phyloP scores from a whole-genome alignment of 305 asterid genomes.

The Stenogyne calaminthoides region DNA sequence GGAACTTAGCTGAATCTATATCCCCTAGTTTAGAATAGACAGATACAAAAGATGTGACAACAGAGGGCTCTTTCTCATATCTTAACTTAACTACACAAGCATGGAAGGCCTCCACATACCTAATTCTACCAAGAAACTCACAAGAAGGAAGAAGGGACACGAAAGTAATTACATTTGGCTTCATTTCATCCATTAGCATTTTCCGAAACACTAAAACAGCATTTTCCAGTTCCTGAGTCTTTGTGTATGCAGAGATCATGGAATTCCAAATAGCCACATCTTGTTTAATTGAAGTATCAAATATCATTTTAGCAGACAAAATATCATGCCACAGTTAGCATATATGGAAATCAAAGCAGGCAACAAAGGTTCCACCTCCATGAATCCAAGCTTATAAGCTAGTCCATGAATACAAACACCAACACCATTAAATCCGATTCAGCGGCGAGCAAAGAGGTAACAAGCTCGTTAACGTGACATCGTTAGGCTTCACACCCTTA shows the following conservation, averaged over 20 bases:
- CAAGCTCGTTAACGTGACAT: conserved; percentile 55
- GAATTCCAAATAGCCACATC: conserved; percentile 56
- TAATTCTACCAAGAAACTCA: conserved; percentile 36
- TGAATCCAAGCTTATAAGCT: conserved; percentile 50
- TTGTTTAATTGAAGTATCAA: conserved; percentile 32
- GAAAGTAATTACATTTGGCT: conserved; percentile 53
- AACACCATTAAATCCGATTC: conserved; percentile 26
- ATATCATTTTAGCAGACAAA: conserved; percentile 42
- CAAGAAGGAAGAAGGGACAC: conserved; percentile 59
- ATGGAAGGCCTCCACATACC: conserved; percentile 47
- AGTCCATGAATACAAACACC: conserved; percentile 56
- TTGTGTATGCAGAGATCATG: conserved; percentile 52
- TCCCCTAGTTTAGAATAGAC: conserved; percentile 56
- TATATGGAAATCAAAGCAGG: conserved; percentile 67
- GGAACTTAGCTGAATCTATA: conserved; percentile 49
- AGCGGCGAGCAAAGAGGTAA: conserved; percentile 60
- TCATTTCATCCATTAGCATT: conserved; percentile 40
- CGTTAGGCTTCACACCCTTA: conserved; percentile 50
- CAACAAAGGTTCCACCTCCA: conserved; percentile 39
- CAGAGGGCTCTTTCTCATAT: conserved; percentile 44
- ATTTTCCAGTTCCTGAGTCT: conserved; percentile 34
- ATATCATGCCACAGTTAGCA: conserved; percentile 45
- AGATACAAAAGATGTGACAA: conserved; percentile 55
- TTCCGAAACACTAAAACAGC: conserved; percentile 44
- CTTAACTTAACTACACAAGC: conserved; percentile 48